Evolutionary conservation across 257 asterid genomes (phyloP).

Genomic region (Coffea eugenioides): DNA sequence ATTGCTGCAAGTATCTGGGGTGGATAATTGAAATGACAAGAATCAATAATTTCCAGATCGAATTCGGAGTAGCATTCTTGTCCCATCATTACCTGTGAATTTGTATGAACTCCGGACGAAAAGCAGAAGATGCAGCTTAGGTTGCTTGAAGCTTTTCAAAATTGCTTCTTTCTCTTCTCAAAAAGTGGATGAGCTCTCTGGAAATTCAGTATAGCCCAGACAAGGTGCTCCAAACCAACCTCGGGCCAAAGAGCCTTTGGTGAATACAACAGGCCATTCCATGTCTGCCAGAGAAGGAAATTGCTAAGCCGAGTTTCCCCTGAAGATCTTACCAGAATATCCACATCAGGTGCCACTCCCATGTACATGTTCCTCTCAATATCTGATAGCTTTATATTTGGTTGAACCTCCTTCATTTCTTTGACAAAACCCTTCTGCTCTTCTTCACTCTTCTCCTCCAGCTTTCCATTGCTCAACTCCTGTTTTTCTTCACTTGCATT

Average conservation of each 20-base stretch:
- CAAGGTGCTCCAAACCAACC: constrained; percentile 60
- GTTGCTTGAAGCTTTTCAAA: constrained; percentile 3
- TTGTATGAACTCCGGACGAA: not conserved
- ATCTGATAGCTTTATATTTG: constrained; percentile 38
- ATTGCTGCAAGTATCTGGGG: not conserved
- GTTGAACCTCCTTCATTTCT: constrained; percentile 1
- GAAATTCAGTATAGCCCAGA: constrained; percentile 66
- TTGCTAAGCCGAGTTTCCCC: constrained; percentile 59
- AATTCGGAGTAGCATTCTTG: not conserved
- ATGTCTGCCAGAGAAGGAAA: constrained; percentile 72
- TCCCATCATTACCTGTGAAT: not conserved
- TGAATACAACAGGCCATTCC: constrained; percentile 52
- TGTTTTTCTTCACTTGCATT: not conserved
- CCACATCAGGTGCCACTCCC: constrained; percentile 73
- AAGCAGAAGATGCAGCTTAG: not conserved
- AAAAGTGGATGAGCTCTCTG: constrained; percentile 45
- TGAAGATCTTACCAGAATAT: constrained; percentile 59
- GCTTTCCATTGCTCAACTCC: not conserved
- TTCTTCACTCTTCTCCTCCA: not conserved
- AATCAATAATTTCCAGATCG: not conserved
- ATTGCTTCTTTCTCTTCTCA: constrained; percentile 50
- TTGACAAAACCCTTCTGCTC: not conserved
- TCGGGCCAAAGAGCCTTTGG: constrained; percentile 78
- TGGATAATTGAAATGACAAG: not conserved
- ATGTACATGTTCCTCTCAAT: constrained; percentile 63